phyloP scores from a whole-genome alignment of 108 stramenopile species.

The Aurantiochytrium sp. region DNA sequence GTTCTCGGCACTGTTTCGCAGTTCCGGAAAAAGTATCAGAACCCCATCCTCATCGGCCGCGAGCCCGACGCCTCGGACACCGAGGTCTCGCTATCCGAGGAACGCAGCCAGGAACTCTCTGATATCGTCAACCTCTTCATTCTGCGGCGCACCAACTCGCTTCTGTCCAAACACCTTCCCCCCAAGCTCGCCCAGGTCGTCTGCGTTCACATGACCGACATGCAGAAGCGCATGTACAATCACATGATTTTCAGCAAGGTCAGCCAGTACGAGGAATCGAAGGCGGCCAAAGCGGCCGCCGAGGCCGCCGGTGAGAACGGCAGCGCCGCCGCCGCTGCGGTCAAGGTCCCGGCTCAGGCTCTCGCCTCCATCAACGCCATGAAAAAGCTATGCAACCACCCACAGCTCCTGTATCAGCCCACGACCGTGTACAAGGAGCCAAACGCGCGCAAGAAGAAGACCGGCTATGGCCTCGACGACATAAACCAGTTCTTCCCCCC shows the following conservation, averaged over 20 bases:
- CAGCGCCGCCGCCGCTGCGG: slow-evolving; percentile 26
- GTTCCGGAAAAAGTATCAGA: slow-evolving; percentile 69
- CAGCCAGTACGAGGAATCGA: slow-evolving; percentile 65
- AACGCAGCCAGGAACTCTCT: slow-evolving; percentile 82
- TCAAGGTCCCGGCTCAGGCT: neutral
- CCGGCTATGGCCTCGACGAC: neutral
- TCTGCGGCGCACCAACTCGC: slow-evolving; percentile 84
- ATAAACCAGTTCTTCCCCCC: neutral
- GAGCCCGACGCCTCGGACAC: slow-evolving; percentile 89
- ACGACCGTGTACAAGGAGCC: neutral
- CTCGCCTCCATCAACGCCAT: neutral
- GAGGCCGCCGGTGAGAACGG: slow-evolving; percentile 78
- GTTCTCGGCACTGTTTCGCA: slow-evolving; percentile 80
- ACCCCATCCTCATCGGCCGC: slow-evolving; percentile 80
- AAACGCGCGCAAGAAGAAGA: neutral
- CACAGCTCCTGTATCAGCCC: neutral
- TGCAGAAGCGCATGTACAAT: slow-evolving; percentile 90
- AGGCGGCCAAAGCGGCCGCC: slow-evolving; percentile 59
- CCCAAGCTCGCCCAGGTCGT: slow-evolving; percentile 97
- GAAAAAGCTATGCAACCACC: slow-evolving; percentile 35
- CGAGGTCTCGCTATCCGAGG: slow-evolving; percentile 73
- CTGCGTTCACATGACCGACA: slow-evolving; percentile 86
- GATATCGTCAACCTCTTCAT: slow-evolving; percentile 89
- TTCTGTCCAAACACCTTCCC: slow-evolving; percentile 93
- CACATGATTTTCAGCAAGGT: slow-evolving; percentile 68